A percentile compares a stretch with the other conserved stretches of the same genome.
Evolutionary conservation across 2,329 filamentous ascomycete species (phyloP).

Genomic region (Leptosphaerulina australis): DNA sequence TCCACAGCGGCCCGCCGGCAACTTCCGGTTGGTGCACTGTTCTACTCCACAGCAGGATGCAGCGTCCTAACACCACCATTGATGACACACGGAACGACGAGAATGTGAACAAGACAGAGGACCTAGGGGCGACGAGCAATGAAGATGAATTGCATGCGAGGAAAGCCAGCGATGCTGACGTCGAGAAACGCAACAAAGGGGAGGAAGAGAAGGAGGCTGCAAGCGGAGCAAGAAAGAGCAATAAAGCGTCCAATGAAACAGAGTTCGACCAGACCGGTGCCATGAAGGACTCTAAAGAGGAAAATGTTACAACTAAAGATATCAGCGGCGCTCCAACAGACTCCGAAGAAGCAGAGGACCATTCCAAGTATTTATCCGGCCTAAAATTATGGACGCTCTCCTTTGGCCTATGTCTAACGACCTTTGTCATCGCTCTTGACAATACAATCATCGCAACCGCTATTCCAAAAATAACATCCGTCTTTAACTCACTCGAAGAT

Average conservation of each 20-base stretch:
- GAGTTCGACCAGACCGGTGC: not conserved
- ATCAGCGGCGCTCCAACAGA: slow-evolving; percentile 11
- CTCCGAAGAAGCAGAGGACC: slow-evolving; percentile 40
- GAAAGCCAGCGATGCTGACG: not conserved
- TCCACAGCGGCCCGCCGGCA: slow-evolving; percentile 16
- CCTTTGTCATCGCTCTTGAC: slow-evolving; percentile 49
- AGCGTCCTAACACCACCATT: not conserved
- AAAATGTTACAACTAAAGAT: slow-evolving; percentile 1
- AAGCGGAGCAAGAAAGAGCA: not conserved
- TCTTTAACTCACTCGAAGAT: slow-evolving; percentile 50
- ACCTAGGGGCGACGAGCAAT: not conserved
- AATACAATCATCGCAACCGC: slow-evolving; percentile 50
- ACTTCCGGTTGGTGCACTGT: slow-evolving; percentile 6
- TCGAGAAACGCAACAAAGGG: not conserved
- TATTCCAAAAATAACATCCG: slow-evolving; percentile 50
- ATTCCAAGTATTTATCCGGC: slow-evolving; percentile 45
- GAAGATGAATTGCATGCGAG: not conserved
- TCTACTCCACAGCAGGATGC: slow-evolving; percentile 11
- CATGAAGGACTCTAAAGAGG: slow-evolving; percentile 3
- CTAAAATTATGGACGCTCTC: slow-evolving; percentile 44
- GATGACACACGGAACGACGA: slow-evolving; percentile 3
- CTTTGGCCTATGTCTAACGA: slow-evolving; percentile 44
- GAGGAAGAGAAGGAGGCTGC: not conserved
- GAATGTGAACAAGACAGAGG: not conserved
- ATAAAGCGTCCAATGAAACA: not conserved